A percentile compares a stretch with the other conserved stretches of the same genome.
phyloP scores from a whole-genome alignment of 2,329 filamentous ascomycete species.

The Periconia macrospinosa region DNA sequence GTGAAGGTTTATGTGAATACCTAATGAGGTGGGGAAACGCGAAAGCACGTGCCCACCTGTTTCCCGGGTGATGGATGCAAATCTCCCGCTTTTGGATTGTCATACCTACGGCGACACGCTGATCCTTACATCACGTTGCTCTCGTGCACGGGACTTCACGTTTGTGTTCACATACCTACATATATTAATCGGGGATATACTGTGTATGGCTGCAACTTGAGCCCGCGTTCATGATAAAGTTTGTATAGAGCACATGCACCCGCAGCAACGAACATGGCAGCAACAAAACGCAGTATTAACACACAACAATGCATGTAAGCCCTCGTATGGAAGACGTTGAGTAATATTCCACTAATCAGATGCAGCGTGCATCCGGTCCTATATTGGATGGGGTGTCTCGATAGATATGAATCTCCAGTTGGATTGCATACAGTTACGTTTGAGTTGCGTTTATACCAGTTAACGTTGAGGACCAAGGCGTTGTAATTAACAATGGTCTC shows the following conservation, averaged over 20 bases:
- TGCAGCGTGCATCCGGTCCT: not conserved
- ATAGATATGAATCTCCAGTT: not conserved
- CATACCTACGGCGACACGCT: not conserved
- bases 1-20: constrained; percentile 15
- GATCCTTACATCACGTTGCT: too few species aligned
- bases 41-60: not conserved
- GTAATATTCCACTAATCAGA: not conserved
- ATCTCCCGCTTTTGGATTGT: constrained; percentile 9
- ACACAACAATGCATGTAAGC: not conserved
- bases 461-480: too few species aligned
- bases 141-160: too few species aligned
- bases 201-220: too few species aligned
- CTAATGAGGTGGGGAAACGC: constrained; percentile 12
- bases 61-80: constrained; percentile 1
- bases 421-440: not conserved
- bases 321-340: not conserved
- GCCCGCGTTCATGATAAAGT: too few species aligned
- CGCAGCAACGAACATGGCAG: too few species aligned
- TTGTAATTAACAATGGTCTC: not conserved
- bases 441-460: not conserved
- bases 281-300: too few species aligned
- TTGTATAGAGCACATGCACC: too few species aligned
- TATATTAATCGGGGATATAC: too few species aligned
- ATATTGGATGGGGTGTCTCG: not conserved
- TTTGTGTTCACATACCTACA: too few species aligned